These are phyloP conservation scores for Phialemonium atrogriseum DNA, from an alignment of 2,329 filamentous ascomycete species.

Conservation along the genomic window DNA sequence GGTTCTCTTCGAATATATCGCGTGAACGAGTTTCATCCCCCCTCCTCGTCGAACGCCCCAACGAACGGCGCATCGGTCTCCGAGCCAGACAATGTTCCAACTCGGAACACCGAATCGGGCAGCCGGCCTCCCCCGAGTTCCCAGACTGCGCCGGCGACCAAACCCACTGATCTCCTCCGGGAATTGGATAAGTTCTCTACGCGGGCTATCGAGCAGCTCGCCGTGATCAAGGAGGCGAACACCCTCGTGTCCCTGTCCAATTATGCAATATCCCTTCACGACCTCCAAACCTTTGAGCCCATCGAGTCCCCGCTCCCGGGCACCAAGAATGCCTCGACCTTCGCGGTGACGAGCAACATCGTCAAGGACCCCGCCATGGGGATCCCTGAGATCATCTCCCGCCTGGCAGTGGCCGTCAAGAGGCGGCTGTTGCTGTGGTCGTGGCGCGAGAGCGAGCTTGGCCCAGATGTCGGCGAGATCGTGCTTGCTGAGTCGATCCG, in stretches of 20 bases:
- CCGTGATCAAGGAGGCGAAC: conserved; percentile 90
- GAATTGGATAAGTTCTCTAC: conserved; percentile 93
- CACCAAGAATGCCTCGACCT: conserved; percentile 82
- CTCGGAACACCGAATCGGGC: conserved; percentile 11
- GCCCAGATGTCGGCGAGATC: conserved; percentile 65
- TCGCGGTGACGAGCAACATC: conserved; percentile 93
- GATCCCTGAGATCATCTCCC: conserved; percentile 86
- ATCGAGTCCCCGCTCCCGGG: conserved; percentile 67
- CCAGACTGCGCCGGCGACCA: conserved; percentile 25
- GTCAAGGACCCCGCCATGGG: conserved; percentile 80
- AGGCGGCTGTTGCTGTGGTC: conserved; percentile 83
- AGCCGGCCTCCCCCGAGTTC: conserved; percentile 15
- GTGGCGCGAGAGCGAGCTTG: conserved; percentile 91
- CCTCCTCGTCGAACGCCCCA: conserved; percentile 21
- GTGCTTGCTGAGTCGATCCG: conserved; percentile 76
- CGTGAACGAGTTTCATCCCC: conserved; percentile 57
- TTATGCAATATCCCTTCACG: conserved; percentile 80
- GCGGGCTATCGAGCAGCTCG: conserved; percentile 84
- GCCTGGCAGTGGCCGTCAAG: conserved; percentile 88
- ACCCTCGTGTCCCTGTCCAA: conserved; percentile 87
- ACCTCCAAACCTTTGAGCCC: conserved; percentile 75
- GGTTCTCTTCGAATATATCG: conserved; percentile 86
- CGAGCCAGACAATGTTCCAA: conserved; percentile 6
- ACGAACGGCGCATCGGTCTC: conserved; percentile 19
- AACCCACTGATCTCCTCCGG: conserved; percentile 73